Percentiles rank a stretch among this genome's conserved stretches.
Evolutionary conservation across 2,329 filamentous ascomycete species (phyloP).

Genomic region (Mariannaea sp.): DNA sequence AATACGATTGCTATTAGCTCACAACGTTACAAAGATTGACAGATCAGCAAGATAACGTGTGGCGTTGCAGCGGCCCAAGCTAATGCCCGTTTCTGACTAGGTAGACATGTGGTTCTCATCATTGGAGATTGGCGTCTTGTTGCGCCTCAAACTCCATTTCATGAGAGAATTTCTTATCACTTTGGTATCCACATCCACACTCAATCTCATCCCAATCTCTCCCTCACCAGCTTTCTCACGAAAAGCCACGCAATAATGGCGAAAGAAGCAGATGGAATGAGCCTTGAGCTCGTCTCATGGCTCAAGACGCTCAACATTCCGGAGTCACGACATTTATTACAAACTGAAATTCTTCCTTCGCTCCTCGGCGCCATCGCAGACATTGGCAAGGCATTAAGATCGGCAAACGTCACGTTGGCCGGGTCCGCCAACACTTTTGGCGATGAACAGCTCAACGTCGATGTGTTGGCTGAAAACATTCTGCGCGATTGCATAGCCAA

Average conservation of each 20-base stretch:
- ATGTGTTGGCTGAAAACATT: constrained; percentile 55
- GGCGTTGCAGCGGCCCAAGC: no score
- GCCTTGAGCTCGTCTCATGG: constrained; percentile 13
- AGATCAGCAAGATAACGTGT: no score
- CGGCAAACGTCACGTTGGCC: constrained; percentile 51
- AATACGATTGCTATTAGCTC: no score
- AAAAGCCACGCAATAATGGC: constrained; percentile 4
- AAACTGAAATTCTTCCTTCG: constrained; percentile 51
- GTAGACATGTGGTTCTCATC: background rate
- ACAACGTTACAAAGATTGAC: no score
- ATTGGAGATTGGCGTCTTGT: no score
- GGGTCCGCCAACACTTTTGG: constrained; percentile 62
- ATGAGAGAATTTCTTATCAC: constrained; percentile 12
- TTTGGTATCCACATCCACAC: background rate
- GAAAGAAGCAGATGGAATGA: background rate
- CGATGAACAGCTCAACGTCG: constrained; percentile 64
- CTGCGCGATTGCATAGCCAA: constrained; percentile 51
- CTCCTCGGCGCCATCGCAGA: constrained; percentile 52
- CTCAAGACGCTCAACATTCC: constrained; percentile 4
- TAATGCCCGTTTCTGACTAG: background rate
- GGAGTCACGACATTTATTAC: constrained; percentile 5
- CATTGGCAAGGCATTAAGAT: constrained; percentile 52
- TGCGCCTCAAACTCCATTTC: no score
- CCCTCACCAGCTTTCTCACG: background rate
- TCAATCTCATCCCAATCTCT: background rate